phyloP scores from a whole-genome alignment of 805 yeast species.

The Pichia cabralensis region DNA sequence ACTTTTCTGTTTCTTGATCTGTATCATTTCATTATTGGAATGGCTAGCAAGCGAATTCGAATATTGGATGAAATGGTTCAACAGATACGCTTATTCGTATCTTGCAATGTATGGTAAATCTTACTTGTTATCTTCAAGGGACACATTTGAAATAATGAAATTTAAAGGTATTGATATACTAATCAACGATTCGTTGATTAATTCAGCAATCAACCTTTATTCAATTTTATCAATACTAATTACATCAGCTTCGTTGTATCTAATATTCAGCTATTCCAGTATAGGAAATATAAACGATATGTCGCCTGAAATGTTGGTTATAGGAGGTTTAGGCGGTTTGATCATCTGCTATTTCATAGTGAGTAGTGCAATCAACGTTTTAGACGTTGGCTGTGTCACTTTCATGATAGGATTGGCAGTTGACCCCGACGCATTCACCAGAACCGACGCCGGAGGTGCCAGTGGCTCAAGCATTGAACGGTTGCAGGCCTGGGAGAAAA shows the following conservation, averaged over 20 bases:
- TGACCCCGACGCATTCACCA: constrained; percentile 67
- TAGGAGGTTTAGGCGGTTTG: constrained; percentile 29
- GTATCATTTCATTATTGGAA: constrained; percentile 47
- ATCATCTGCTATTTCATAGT: constrained; percentile 69
- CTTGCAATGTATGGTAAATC: constrained; percentile 80
- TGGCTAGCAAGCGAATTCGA: constrained; percentile 41
- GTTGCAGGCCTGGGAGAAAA: constrained; percentile 42
- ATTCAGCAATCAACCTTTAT: constrained; percentile 70
- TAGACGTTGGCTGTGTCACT: constrained; percentile 75
- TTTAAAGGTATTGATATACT: constrained; percentile 78
- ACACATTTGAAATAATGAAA: constrained; percentile 69
- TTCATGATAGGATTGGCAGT: constrained; percentile 75
- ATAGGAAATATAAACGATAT: constrained; percentile 11
- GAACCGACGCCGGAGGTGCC: constrained; percentile 27
- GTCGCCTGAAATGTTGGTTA: constrained; percentile 19
- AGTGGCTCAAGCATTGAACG: constrained; percentile 21
- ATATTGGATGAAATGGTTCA: constrained; percentile 60
- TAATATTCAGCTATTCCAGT: constrained; percentile 1
- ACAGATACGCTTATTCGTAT: constrained; percentile 82
- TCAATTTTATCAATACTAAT: constrained; percentile 51
- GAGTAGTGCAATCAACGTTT: constrained; percentile 59
- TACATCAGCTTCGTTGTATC: constrained; percentile 20
- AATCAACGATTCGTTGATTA: constrained; percentile 74
- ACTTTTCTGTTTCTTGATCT: constrained; percentile 38
- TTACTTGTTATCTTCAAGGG: constrained; percentile 67